Base-by-base conservation (phyloP, 2,329 filamentous ascomycete genomes). In the Aspergillus candidus region DNA sequence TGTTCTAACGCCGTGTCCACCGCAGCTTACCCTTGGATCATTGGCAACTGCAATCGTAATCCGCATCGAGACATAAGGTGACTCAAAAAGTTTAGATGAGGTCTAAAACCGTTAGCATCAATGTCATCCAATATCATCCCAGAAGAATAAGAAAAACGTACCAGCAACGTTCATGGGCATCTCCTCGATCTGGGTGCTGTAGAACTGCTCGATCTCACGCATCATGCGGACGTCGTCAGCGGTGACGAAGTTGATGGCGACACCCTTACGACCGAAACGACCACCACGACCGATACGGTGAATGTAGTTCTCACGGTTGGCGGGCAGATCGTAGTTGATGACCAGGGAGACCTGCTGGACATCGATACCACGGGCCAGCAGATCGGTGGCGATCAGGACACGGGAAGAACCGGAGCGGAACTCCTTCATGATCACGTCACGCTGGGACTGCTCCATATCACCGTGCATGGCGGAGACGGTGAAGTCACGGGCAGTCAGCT, bases 381-480 rank as follows among this genome's bases (percentile, higher is more conserved):
- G 82, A 69, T 98, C 93, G 56, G 93, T 98, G 72, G 93, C 89
- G 67, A 98, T 98, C 66, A 98, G 80, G 59, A 98, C 93, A 85
- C 93, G 90, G 56, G 90, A 96, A 70, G 90, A 96, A 58, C 93
- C 93, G 59, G 90, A 95, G 66, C 93, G 89, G 86, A 98, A 98
- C 79, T 98, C 93, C 83, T 98, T 95, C 93, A 98, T 98, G 74
- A 98, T 98, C 68, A 94, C 80, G 73, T 97, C 93, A 82, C 93
- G 90, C 80, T 97, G 89, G 65, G 75, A 77, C 78, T 96, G 90
- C 73, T 95, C 89, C 93, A 98, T 98, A 69, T 98, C 93, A 71
- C 93, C 93, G 80, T 98, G 93, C 93, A 98, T 97, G 75, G 91
- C 90, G 32, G 91, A 96, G 71, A 98, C 93, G 53, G 93, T 97